Evolutionary conservation across 495 filamentous ascomycete species (phyloP).

Genomic region (Neurospora terricola): DNA sequence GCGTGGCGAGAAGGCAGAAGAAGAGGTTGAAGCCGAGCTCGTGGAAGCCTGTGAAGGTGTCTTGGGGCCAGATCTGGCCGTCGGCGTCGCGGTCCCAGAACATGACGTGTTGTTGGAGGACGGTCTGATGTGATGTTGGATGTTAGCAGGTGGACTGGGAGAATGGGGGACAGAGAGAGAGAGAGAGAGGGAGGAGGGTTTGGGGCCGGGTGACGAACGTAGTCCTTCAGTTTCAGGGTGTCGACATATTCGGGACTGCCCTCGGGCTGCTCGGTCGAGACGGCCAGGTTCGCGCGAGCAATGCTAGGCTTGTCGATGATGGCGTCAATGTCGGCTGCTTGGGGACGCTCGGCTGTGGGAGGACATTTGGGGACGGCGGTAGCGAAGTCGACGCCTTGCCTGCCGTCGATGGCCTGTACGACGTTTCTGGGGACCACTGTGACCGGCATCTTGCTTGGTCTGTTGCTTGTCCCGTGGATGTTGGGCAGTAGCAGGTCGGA

Average conservation of each 20-base stretch:
- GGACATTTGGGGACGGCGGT: not conserved
- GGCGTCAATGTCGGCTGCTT: conserved; percentile 4
- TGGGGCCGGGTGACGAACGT: not conserved
- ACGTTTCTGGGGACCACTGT: not conserved
- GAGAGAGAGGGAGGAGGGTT: not conserved
- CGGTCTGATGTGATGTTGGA: conserved; percentile 14
- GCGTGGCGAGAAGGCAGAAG: conserved; percentile 31
- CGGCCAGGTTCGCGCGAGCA: conserved; percentile 28
- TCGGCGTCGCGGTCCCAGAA: conserved; percentile 41
- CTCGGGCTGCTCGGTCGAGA: conserved; percentile 18
- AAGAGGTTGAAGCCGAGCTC: conserved; percentile 40
- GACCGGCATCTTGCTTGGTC: not conserved
- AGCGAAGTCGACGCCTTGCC: conserved; percentile 4
- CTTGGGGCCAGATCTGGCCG: conserved; percentile 40
- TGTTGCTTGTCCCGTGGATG: not conserved
- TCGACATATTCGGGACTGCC: conserved; percentile 18
- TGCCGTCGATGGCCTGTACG: not conserved
- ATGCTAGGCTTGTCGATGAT: conserved; percentile 13
- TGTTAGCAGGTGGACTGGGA: not conserved
- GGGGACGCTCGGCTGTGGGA: conserved; percentile 3
- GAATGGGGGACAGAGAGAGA: not conserved
- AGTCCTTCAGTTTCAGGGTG: not conserved
- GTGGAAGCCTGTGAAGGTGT: conserved; percentile 45
- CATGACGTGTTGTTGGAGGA: conserved; percentile 44
- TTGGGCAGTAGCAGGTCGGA: not conserved